phyloP scores from a whole-genome alignment of 148 eudicot species.

The Nepenthes mirabilis region DNA sequence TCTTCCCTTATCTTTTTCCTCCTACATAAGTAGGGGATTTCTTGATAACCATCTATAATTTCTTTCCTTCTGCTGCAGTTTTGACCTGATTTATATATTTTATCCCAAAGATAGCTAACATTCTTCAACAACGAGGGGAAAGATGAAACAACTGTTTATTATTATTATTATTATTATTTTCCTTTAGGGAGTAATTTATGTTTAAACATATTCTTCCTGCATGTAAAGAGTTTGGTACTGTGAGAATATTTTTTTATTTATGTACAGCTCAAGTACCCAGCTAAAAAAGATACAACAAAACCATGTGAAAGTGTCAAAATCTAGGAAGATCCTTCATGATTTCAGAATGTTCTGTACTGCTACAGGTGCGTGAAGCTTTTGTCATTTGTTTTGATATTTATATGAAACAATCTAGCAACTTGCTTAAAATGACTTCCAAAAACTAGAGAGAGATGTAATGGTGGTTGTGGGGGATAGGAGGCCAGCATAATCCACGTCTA shows the following conservation, averaged over 20 bases:
- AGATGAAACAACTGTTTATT: too few relatives aligned
- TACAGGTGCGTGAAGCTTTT: slow-evolving; percentile 48
- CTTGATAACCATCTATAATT: too few relatives aligned
- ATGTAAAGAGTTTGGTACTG: neutral
- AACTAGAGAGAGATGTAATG: neutral
- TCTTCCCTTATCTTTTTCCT: too few relatives aligned
- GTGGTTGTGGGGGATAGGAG: neutral
- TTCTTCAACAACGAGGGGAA: too few relatives aligned
- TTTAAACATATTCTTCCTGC: neutral
- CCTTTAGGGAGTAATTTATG: neutral
- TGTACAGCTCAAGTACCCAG: slow-evolving; percentile 48
- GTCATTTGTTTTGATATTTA: neutral
- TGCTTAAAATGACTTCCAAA: neutral
- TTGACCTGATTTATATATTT: too few relatives aligned
- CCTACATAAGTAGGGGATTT: too few relatives aligned
- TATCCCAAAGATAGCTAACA: too few relatives aligned
- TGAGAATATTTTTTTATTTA: slow-evolving; percentile 15
- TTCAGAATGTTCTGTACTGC: slow-evolving; percentile 49
- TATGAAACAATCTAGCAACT: neutral
- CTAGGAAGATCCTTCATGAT: slow-evolving; percentile 26
- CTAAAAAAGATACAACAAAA: slow-evolving; percentile 33
- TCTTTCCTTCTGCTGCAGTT: too few relatives aligned
- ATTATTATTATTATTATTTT: neutral
- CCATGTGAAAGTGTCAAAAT: slow-evolving; percentile 29
- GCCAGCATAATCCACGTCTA: neutral